Conservation (phyloP, 495 filamentous ascomycete species). For the Penicillium paradoxum region DNA sequence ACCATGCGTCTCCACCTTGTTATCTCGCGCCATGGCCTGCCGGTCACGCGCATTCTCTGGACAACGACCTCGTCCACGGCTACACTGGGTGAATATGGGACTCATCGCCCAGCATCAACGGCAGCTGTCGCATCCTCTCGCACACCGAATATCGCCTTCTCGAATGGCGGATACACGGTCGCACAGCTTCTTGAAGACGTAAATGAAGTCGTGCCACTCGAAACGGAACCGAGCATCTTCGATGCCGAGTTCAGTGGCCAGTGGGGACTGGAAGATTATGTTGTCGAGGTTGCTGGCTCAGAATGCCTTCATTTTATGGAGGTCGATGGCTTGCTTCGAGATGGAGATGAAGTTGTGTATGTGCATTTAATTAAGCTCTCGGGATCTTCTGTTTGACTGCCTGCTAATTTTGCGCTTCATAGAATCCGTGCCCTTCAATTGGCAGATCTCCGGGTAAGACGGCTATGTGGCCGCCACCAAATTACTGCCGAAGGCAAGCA, state of each 20-base stretch:
- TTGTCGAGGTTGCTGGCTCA: slow-evolving; percentile 74
- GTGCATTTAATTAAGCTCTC: slow-evolving; percentile 23
- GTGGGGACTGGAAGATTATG: slow-evolving; percentile 92
- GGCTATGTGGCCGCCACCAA: slow-evolving; percentile 75
- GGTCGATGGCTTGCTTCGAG: slow-evolving; percentile 63
- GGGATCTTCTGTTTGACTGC: neutral
- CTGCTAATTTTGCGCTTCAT: slow-evolving; percentile 2
- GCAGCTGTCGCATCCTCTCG: slow-evolving; percentile 35
- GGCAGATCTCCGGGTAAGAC: slow-evolving; percentile 67
- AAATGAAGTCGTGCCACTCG: slow-evolving; percentile 78
- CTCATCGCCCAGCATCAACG: slow-evolving; percentile 21
- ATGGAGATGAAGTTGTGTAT: slow-evolving; percentile 82
- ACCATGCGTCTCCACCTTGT: slow-evolving; percentile 77
- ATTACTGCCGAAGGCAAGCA: slow-evolving; percentile 77
- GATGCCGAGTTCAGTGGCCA: slow-evolving; percentile 44
- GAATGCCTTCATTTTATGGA: slow-evolving; percentile 88
- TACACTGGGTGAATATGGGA: slow-evolving; percentile 26
- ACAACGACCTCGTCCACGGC: slow-evolving; percentile 37
- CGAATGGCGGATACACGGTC: slow-evolving; percentile 59
- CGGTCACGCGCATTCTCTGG: slow-evolving; percentile 74
- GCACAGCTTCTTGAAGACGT: slow-evolving; percentile 79
- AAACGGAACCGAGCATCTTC: slow-evolving; percentile 50
- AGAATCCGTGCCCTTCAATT: slow-evolving; percentile 80
- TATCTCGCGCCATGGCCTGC: slow-evolving; percentile 76
- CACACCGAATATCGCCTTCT: slow-evolving; percentile 42